These are phyloP conservation scores for Trichothecium sympodiale DNA, from an alignment of 2,329 filamentous ascomycete species.

Conservation along the genomic window DNA sequence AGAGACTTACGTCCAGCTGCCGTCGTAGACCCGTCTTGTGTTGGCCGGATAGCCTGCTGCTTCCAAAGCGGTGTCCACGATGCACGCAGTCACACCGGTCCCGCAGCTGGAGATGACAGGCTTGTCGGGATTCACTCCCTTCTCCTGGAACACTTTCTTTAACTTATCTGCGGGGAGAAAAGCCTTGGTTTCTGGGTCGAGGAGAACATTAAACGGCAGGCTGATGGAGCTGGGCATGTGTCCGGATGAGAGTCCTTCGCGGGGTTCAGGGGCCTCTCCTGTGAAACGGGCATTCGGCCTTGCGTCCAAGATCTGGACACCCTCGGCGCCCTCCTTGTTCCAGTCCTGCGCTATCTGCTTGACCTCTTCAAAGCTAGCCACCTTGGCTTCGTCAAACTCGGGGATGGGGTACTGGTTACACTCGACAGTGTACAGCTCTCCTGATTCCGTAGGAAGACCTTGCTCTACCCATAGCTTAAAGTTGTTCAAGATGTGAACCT, in stretches of 20 bases:
- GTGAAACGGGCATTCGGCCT: constrained; percentile 69
- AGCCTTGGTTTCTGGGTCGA: constrained; percentile 75
- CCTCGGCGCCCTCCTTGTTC: constrained; percentile 74
- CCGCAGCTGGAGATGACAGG: constrained; percentile 85
- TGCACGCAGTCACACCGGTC: constrained; percentile 84
- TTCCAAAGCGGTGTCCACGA: constrained; percentile 77
- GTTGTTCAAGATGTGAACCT: constrained; percentile 89
- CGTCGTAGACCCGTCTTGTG: constrained; percentile 75
- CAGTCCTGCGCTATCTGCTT: constrained; percentile 63
- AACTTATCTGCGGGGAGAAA: constrained; percentile 64
- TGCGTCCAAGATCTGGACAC: constrained; percentile 82
- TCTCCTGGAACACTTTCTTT: constrained; percentile 64
- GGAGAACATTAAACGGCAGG: constrained; percentile 66
- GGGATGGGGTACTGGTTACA: constrained; percentile 55
- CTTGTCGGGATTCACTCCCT: constrained; percentile 65
- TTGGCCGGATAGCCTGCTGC: constrained; percentile 65
- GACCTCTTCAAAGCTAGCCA: constrained; percentile 75
- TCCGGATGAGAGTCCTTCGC: constrained; percentile 74
- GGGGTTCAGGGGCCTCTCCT: constrained; percentile 75
- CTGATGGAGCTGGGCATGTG: constrained; percentile 85
- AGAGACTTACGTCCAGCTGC: constrained; percentile 87
- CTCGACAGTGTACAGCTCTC: constrained; percentile 57
- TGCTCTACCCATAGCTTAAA: constrained; percentile 89
- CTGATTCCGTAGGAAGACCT: constrained; percentile 72
- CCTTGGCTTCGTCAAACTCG: constrained; percentile 47